These are phyloP conservation scores for Heimioporus sp. DNA, from an alignment of 768 basidiomycete species.

Conservation along the genomic window DNA sequence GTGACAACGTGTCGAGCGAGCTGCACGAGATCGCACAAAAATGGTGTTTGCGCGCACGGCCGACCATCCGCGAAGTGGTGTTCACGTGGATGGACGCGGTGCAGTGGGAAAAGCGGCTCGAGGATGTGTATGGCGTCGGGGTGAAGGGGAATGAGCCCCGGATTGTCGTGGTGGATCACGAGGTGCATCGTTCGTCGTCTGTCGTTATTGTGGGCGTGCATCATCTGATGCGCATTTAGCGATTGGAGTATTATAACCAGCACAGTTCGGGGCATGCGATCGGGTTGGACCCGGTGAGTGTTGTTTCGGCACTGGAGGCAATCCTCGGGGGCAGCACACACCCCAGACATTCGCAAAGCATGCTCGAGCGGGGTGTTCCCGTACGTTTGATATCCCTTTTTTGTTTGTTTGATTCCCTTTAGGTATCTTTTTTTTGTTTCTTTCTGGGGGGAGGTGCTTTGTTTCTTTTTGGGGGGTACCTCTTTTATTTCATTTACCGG, in stretches of 20 bases:
- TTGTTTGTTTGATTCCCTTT: too few relatives aligned
- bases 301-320: too few relatives aligned
- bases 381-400: too few relatives aligned
- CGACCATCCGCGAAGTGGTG: conserved; percentile 52
- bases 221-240: conserved; percentile 42
- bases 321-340: too few relatives aligned
- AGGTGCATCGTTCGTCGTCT: conserved; percentile 46
- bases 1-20: conserved; percentile 43
- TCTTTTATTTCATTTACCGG: too few relatives aligned
- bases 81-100: conserved; percentile 90
- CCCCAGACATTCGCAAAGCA: too few relatives aligned
- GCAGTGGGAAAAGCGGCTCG: conserved; percentile 86
- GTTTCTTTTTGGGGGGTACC: too few relatives aligned
- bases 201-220: too few relatives aligned
- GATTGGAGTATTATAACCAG: conserved; percentile 71
- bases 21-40: conserved; percentile 52
- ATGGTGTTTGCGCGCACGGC: conserved; percentile 46
- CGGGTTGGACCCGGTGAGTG: conserved; percentile 49
- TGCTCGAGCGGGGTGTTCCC: too few relatives aligned
- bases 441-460: too few relatives aligned
- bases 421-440: too few relatives aligned
- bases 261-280: conserved; percentile 58
- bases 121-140: conserved; percentile 82
- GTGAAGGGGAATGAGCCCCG: conserved; percentile 22
- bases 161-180: conserved; percentile 78